Evolutionary conservation across 768 basidiomycete genomes (phyloP), one percentile per base, ranked within the genome.

Genomic region (Phallus indusiatus): DNA sequence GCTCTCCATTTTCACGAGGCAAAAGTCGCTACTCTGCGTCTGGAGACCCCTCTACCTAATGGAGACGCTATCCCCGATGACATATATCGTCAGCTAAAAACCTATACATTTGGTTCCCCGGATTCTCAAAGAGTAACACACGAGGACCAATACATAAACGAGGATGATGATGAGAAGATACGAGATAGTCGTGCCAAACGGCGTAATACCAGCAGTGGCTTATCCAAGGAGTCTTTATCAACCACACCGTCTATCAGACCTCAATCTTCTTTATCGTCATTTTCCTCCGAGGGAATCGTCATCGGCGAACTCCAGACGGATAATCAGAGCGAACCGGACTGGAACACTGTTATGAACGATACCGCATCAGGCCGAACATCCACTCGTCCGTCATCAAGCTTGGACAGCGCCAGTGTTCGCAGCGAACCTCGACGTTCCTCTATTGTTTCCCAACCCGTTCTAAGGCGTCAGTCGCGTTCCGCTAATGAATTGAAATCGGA

Each of bases 381-480:
- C 5, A 20, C 57, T 36, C 57, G 18, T 7, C 57, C 21, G 12
- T 21, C 57, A 18, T 51, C 49, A n/a, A 51, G 35, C 28, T 18
- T 51, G 10, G 50, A 14, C 24, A 36, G 21, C 28, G 24, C 14
- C 28, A 59, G 49, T 52, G 21, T 47, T 12, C 49, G 37, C 9
- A 57, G 33, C 14, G 57, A 36, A 22, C 48, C 50, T 18, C 49
- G 57, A 16, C 22, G 48, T 16, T 33, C 57, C 11, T 53, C 57
- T 18, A n/a, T 35, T 24, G 52, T 42, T 11, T 18, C 57, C 11
- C 47, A 46, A 11, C 49, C 57, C 21, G 50, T 53, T 9, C 16
- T 53, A 35, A 36, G 57, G 12, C 57, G 57, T 20, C 57, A 51
- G 22, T 59, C 57, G 2, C 57, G 57, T 59, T 59, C 57, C 21